Evolutionary conservation across 371 early-diverging fungal species (phyloP), one percentile per base, ranked within the genome.

Genomic region (Rhizopus sp.): DNA sequence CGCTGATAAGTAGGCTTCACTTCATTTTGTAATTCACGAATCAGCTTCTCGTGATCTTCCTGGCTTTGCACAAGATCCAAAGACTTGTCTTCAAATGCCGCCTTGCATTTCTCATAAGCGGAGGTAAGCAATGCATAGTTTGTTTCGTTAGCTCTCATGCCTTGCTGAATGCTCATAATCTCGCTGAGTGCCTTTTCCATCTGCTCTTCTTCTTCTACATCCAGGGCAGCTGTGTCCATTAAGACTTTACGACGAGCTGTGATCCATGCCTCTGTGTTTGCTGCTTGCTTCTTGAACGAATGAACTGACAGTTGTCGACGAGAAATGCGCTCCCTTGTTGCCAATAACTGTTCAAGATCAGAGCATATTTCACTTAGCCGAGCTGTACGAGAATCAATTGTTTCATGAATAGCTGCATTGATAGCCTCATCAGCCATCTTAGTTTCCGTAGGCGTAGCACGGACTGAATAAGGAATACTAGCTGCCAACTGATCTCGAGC

Each of bases 241-340:
- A 66, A 23, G 23, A 23, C 29, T 7, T 61, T 50, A 10, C 40
- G 60, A 3, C 62, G 59, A 7, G 68, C 54, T 4, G 38, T 44
- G n/a, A 75, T 73, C 80, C 80, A 80, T 8, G 56, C 53, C 38
- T 56, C 63, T 34, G 62, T 63, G 0, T 56, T 46, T 9, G 65
- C 53, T 4, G 53, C 68, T 53, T 80, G 72, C 33, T 70, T 70
- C 16, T 56, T 55, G 35, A 55, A 80, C 0, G 68, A 42, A 12
- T 73, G 63, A 2, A 70, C 35, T 0, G 72, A 59, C n/a, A 71
- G 51, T 31, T 60, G 47, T 13, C 71, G 71, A 15, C 75, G 70
- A 16, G 77, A 75, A 4, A 73, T 39, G 8, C 68, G 66, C 50
- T 77, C 77, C 16, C 73, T 77, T 4, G 71, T 63, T 35, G 75